Evolutionary conservation across 1,139 yeast genomes (phyloP).

Genomic region (Yamadazyma pseudoaaseri): DNA sequence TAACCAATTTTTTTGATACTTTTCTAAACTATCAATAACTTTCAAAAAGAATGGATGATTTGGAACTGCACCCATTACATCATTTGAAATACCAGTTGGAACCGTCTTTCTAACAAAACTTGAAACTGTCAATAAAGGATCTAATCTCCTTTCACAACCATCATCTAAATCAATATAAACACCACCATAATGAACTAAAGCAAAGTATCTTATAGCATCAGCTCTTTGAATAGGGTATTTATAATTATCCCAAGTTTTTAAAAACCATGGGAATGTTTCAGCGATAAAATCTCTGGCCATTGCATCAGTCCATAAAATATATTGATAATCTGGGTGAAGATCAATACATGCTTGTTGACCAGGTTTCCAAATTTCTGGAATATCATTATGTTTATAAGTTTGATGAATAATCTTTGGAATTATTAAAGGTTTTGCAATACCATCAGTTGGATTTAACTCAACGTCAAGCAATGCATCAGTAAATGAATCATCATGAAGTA

Average conservation of each 20-base stretch:
- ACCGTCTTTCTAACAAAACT: slow-evolving; percentile 85
- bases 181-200: slow-evolving; percentile 82
- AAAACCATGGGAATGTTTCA: slow-evolving; percentile 83
- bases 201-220: slow-evolving; percentile 89
- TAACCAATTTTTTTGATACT: slow-evolving; percentile 69
- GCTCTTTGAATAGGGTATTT: slow-evolving; percentile 85
- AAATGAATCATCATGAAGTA: slow-evolving; percentile 70
- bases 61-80: slow-evolving; percentile 89
- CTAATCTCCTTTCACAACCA: slow-evolving; percentile 75
- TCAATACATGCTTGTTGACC: slow-evolving; percentile 78
- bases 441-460: slow-evolving; percentile 53
- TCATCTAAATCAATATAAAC: slow-evolving; percentile 88
- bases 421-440: slow-evolving; percentile 44
- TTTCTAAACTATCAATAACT: slow-evolving; percentile 61
- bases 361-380: slow-evolving; percentile 78
- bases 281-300: slow-evolving; percentile 77
- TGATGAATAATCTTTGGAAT: slow-evolving; percentile 94
- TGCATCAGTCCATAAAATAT: slow-evolving; percentile 88
- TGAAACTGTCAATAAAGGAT: slow-evolving; percentile 76
- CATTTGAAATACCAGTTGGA: slow-evolving; percentile 92
- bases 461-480: slow-evolving; percentile 58
- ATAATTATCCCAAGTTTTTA: slow-evolving; percentile 73
- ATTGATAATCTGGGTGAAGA: slow-evolving; percentile 82
- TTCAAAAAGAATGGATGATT: slow-evolving; percentile 81
- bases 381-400: slow-evolving; percentile 74